phyloP scores from a whole-genome alignment of 139 green algal species.

The Chlorella sp. region DNA sequence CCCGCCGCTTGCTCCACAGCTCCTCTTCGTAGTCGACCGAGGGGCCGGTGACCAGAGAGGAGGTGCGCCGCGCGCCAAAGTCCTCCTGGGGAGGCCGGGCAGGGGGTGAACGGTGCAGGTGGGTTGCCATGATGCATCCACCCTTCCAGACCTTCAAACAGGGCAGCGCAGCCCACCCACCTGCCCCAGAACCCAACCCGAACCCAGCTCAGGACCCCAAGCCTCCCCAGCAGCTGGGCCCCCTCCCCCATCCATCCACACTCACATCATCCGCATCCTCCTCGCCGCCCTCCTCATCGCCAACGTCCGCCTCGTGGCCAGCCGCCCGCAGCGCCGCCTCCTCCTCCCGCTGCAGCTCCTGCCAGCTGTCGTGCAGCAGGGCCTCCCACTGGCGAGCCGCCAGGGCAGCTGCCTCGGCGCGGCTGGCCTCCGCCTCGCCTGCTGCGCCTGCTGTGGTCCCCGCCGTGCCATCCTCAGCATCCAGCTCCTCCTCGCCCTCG shows the following conservation, averaged over 20 bases:
- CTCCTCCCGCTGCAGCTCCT: slow-evolving; percentile 66
- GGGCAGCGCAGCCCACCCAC: no score
- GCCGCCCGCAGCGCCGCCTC: slow-evolving; percentile 29
- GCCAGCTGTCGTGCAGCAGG: slow-evolving; percentile 67
- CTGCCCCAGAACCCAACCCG: neutral
- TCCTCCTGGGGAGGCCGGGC: slow-evolving; percentile 16
- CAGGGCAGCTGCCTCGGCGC: slow-evolving; percentile 41
- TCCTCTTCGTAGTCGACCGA: slow-evolving; percentile 44
- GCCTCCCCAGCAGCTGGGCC: no score
- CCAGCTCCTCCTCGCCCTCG: slow-evolving; percentile 43
- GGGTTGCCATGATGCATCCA: neutral
- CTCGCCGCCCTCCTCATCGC: neutral
- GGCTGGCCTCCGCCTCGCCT: slow-evolving; percentile 14
- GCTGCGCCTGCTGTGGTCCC: neutral
- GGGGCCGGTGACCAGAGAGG: slow-evolving; percentile 20
- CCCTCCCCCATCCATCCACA: neutral
- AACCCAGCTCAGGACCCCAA: no score
- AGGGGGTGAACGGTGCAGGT: no score
- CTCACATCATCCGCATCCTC: slow-evolving; percentile 22
- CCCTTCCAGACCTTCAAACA: no score
- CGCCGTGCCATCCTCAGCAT: slow-evolving; percentile 18
- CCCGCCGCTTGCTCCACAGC: slow-evolving; percentile 23
- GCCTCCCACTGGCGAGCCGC: slow-evolving; percentile 64
- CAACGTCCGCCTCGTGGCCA: neutral
- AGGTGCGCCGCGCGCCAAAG: neutral